A percentile compares a stretch with the other conserved stretches of the same genome.
Conservation (phyloP, 2,329 filamentous ascomycete genomes). For the Hymenoscyphus repandus region DNA sequence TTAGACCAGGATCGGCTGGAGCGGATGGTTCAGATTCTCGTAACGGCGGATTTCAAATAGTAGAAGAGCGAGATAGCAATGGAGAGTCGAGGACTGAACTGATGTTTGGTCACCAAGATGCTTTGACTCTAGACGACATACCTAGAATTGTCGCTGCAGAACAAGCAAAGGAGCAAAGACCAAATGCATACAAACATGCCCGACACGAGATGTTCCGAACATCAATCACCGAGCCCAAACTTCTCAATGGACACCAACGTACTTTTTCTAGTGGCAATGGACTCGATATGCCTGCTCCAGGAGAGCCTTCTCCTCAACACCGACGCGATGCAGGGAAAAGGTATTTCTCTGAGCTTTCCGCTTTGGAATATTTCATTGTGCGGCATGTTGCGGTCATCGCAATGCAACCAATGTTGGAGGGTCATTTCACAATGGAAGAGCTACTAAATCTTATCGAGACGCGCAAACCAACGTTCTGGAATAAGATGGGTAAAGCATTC, state of each 20-base stretch:
- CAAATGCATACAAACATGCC: conserved; percentile 71
- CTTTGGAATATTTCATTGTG: conserved; percentile 95
- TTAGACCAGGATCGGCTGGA: conserved; percentile 67
- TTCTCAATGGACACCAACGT: conserved; percentile 65
- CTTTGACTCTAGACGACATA: conserved; percentile 91
- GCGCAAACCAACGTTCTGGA: conserved; percentile 93
- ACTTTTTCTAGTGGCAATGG: conserved; percentile 55
- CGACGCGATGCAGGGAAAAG: conserved; percentile 49
- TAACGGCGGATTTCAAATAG: conserved; percentile 65
- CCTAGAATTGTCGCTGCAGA: conserved; percentile 93
- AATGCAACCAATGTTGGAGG: conserved; percentile 87
- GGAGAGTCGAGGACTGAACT: conserved; percentile 69
- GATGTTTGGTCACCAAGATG: conserved; percentile 86
- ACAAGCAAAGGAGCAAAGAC: conserved; percentile 84
- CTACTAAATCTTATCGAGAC: conserved; percentile 89
- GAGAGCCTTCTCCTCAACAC: conserved; percentile 50
- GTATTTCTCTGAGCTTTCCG: conserved; percentile 95
- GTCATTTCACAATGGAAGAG: conserved; percentile 90
- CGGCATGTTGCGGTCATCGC: conserved; percentile 90
- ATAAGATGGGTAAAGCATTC: conserved; percentile 95
- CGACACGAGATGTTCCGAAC: conserved; percentile 62
- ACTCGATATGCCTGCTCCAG: conserved; percentile 38
- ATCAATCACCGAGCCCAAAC: conserved; percentile 54
- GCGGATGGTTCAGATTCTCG: conserved; percentile 49
- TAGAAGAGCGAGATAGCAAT: conserved; percentile 69